Evolutionary conservation across 805 yeast genomes (phyloP).

Genomic region (Wickerhamomyces tratensis): DNA sequence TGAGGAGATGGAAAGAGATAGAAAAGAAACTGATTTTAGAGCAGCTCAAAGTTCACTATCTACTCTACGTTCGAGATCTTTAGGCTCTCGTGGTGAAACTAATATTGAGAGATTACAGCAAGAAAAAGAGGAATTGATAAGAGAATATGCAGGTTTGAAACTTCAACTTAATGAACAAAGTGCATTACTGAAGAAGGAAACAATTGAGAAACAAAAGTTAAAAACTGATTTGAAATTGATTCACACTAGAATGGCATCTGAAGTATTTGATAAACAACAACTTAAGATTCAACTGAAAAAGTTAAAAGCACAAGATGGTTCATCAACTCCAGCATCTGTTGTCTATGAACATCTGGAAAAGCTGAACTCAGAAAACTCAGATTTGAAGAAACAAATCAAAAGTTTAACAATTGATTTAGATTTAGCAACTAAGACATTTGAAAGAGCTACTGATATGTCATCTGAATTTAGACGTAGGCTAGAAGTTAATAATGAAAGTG

Average conservation of each 20-base stretch:
- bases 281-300: conserved; percentile 32
- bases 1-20: conserved; percentile 18
- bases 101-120: conserved; percentile 14
- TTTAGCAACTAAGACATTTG: conserved; percentile 39
- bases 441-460: conserved; percentile 41
- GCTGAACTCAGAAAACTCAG: conserved; percentile 15
- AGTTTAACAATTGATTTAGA: conserved; percentile 37
- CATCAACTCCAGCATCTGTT: conserved; percentile 17
- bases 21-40: conserved; percentile 12
- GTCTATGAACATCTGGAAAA: conserved; percentile 15
- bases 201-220: conserved; percentile 31
- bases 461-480: conserved; percentile 30
- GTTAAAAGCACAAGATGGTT: conserved; percentile 19
- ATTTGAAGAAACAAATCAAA: conserved; percentile 33
- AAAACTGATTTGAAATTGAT: conserved; percentile 49
- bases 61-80: conserved; percentile 10
- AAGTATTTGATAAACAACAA: conserved; percentile 47
- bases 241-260: conserved; percentile 58
- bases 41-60: conserved; percentile 15
- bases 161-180: conserved; percentile 42
- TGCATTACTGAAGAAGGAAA: conserved; percentile 37
- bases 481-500: too few species aligned
- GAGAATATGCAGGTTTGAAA: conserved; percentile 38
- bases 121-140: conserved; percentile 16
- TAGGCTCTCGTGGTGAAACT: conserved; percentile 10